These are phyloP conservation scores for Cystobasidium sp. DNA, from an alignment of 1,284 basidiomycete genomes.

Conservation along the genomic window DNA sequence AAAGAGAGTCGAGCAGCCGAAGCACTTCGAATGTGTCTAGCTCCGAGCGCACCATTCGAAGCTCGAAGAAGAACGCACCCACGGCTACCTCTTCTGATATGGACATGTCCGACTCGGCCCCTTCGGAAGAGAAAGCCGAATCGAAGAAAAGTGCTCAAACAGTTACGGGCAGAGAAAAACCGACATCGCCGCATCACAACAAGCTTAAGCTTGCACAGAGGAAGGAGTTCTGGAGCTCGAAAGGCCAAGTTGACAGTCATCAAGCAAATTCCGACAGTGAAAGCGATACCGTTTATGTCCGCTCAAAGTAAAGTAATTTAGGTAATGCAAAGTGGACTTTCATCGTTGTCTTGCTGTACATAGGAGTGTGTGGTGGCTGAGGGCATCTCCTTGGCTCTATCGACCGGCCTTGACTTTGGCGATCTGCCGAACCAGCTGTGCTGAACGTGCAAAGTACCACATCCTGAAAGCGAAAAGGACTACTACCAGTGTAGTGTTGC, in stretches of 20 bases:
- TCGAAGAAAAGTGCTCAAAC: not conserved
- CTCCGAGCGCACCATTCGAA: not conserved
- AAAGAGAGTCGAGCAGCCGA: not conserved
- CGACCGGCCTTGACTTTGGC: not conserved
- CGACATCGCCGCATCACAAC: constrained; percentile 1
- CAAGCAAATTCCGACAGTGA: not conserved
- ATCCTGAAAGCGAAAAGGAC: constrained; percentile 30
- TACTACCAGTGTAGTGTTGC: constrained; percentile 35
- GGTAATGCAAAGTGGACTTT: too few species aligned
- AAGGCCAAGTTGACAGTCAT: constrained; percentile 4
- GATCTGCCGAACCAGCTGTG: not conserved
- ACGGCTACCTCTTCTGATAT: constrained; percentile 10
- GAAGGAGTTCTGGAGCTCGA: constrained; percentile 29
- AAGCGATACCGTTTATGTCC: constrained; percentile 9
- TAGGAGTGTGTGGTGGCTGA: not conserved
- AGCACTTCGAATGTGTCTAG: not conserved
- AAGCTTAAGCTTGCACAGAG: not conserved
- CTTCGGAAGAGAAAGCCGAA: not conserved
- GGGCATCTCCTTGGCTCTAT: not conserved
- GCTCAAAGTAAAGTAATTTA: constrained; percentile 6
- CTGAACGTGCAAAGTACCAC: constrained; percentile 4
- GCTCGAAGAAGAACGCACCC: not conserved
- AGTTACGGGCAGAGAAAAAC: not conserved
- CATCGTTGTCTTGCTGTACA: not conserved
- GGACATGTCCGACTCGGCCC: constrained; percentile 4